Evolutionary conservation across 768 basidiomycete genomes (phyloP).

Genomic region (Pulveroboletus sp.): DNA sequence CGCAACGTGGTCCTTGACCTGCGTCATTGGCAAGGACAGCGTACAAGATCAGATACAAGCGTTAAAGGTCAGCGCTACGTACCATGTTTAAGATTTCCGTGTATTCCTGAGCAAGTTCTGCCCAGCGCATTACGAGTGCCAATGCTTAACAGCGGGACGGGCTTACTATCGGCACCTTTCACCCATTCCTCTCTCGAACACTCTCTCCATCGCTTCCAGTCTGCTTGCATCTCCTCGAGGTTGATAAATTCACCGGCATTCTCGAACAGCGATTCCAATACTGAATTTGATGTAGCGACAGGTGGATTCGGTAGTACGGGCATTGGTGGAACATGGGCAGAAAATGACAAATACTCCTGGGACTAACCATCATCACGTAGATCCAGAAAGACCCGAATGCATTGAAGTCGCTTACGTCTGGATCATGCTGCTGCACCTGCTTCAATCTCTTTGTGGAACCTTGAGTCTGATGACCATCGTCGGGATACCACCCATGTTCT

Average conservation of each 20-base stretch:
- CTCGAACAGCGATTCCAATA: slow-evolving; percentile 18
- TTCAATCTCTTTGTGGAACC: slow-evolving; percentile 16
- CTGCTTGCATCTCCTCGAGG: slow-evolving; percentile 18
- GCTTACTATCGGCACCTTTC: slow-evolving; percentile 29
- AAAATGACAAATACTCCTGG: slow-evolving; percentile 22
- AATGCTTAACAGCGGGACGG: not conserved
- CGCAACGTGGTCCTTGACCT: slow-evolving; percentile 31
- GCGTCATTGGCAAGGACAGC: not conserved
- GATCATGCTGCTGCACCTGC: slow-evolving; percentile 8
- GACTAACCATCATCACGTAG: not conserved
- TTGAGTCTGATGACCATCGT: slow-evolving; percentile 3
- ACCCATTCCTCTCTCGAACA: slow-evolving; percentile 32
- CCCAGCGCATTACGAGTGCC: slow-evolving; percentile 1
- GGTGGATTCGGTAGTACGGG: slow-evolving; percentile 7
- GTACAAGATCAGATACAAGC: not conserved
- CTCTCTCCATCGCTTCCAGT: slow-evolving; percentile 27
- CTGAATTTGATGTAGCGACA: slow-evolving; percentile 1
- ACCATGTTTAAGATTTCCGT: slow-evolving; percentile 22
- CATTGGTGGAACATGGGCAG: slow-evolving; percentile 17
- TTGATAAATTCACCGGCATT: slow-evolving; percentile 19
- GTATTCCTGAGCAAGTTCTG: slow-evolving; percentile 20
- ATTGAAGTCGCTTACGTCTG: slow-evolving; percentile 16
- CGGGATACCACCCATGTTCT: slow-evolving; percentile 2
- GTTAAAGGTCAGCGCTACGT: slow-evolving; percentile 1
- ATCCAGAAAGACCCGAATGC: not conserved